Base-by-base conservation (phyloP, 768 basidiomycete species). In the Phlebiopsis flavidoalba region DNA sequence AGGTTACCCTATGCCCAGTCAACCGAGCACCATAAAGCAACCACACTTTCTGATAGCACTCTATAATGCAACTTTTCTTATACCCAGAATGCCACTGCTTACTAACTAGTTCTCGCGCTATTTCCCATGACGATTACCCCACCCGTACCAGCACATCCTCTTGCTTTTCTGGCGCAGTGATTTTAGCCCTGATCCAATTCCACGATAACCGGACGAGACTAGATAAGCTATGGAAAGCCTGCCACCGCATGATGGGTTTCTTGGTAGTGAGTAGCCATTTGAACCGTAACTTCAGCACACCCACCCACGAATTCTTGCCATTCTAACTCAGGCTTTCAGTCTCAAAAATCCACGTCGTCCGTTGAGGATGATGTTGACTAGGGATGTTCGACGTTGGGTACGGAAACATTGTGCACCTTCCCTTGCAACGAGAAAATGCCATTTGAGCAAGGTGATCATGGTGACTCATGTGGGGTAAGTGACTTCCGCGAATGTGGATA, bases 171-270 rank as follows among this genome's bases (percentile, higher is more conserved):
- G 52, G 74, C 87, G n/a, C n/a, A n/a, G n/a, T 46, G 84, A 86
- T 72, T 86, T 80, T 60, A n/a, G 66, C 73, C 21, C 73, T 83
- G 6, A 69, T 87, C 53, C 71, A 74, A 45, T 71, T 71, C 0
- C 68, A 77, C 0, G 76, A 84, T 57, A n/a, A n/a, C 53, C 65
- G 5, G 46, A 63, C 5, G 85, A 87, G n/a, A 66, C 76, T 80
- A 8, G 75, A 80, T 37, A 74, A 72, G 53, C 76, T 88, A 1
- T 86, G 82, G 81, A 71, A 79, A 51, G 85, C 85, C 1, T n/a
- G 82, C 79, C 8, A 85, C 81, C n/a, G 0, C 75, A 79, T n/a
- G 49, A 74, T 86, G 1, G 85, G 85, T 1, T 87, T 88, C n/a
- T 69, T 88, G 85, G 83, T 87, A 86, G 83, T 84, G 67, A 69